A percentile compares a stretch with the other conserved stretches of the same genome.
These are phyloP conservation scores for Sclerotinia minor DNA, from an alignment of 2,329 filamentous ascomycete species.

Conservation along the genomic window DNA sequence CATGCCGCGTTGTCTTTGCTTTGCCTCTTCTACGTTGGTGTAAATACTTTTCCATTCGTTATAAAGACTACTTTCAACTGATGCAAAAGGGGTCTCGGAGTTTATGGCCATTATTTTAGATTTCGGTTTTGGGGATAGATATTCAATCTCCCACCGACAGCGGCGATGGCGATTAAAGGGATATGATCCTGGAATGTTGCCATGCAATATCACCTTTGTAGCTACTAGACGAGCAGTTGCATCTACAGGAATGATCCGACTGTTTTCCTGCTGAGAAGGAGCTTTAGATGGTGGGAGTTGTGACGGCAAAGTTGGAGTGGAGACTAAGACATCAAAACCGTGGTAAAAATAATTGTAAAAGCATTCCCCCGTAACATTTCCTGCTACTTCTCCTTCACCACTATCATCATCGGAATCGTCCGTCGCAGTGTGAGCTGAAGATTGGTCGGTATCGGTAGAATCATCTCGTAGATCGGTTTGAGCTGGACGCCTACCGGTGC, in stretches of 20 bases:
- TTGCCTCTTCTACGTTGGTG: conserved; percentile 53
- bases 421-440: conserved; percentile 68
- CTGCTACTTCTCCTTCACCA: conserved; percentile 57
- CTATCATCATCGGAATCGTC: conserved; percentile 67
- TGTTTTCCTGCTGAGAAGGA: conserved; percentile 28
- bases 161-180: conserved; percentile 93
- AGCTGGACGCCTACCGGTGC: conserved; percentile 51
- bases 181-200: conserved; percentile 92
- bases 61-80: conserved; percentile 68
- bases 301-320: conserved; percentile 67
- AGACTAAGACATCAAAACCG: conserved; percentile 92
- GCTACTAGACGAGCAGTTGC: conserved; percentile 70
- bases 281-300: conserved; percentile 57
- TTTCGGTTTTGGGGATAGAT: conserved; percentile 48
- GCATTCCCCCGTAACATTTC: conserved; percentile 66
- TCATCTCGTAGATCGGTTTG: conserved; percentile 50
- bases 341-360: conserved; percentile 99
- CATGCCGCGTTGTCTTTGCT: conserved; percentile 68
- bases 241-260: conserved; percentile 35
- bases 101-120: conserved; percentile 42
- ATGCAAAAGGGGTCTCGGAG: conserved; percentile 70
- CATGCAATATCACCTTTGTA: conserved; percentile 90
- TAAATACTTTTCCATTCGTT: conserved; percentile 70
- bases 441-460: conserved; percentile 71
- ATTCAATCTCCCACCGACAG: conserved; percentile 78